Base-by-base conservation (phyloP, 83 land plant species). In the Picea abies region DNA sequence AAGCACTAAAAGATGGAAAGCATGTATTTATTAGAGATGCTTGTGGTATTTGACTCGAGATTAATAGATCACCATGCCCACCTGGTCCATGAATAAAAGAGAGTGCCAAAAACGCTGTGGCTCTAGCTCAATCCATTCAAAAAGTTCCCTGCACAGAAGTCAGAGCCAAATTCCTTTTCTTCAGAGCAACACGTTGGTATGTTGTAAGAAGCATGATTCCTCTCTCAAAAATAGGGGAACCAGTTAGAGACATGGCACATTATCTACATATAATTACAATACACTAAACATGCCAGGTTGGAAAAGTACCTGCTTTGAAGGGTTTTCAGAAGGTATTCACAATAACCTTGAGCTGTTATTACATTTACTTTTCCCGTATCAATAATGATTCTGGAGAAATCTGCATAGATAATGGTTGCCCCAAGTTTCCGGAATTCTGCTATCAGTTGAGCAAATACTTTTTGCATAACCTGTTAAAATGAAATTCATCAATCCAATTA, bases 61-160 rank as follows among this genome's bases (percentile, higher is more conserved):
- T 52, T 10, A 32, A 19, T 17, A 25, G 56, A 60, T 60, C 16
- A 41, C 14, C 23, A 76, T 61, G 29, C 37, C 76, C 63, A 98
- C 99, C 99, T 96, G 94, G 85, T 98, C 99, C 99, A 98, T 98
- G 60, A 94, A 98, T 35, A 98, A 88, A 61, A 98, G 87, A 56
- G 97, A 93, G 86, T 98, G 94, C 99, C 99, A 98, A 67, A 87
- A 96, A 58, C 93, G 90, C 78, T 90, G 75, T 60, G 98, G 98
- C 73, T 96, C 98, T 82, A 98, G 84, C 89, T 98, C 98, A 85
- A 98, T 96, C 99, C 99, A 98, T 83, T 98, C 99, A 92, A 98
- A 98, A 81, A 98, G 89, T 79, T 98, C 99, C 85, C 99, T 94
- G 69, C 67, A 67, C 60, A 22, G 32, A n/a, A 20, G 60, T 49